Evolutionary conservation across 2,329 filamentous ascomycete species (phyloP).

Genomic region (Monosporascus sp.): DNA sequence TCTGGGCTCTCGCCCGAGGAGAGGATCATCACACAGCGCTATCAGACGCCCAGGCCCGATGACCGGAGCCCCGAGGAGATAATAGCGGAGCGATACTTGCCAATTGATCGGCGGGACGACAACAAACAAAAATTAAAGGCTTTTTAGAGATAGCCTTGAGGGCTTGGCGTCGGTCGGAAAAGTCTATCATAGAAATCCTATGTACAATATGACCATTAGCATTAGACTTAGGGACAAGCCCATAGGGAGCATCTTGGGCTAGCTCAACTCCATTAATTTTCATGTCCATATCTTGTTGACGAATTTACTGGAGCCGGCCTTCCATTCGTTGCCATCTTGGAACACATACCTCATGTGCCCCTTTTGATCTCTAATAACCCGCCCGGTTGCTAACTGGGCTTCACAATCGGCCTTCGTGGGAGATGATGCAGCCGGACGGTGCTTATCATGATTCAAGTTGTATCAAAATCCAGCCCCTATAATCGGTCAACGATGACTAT

Average conservation of each 20-base stretch:
- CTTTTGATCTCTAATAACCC: too few species aligned
- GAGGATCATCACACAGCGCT: constrained; percentile 50
- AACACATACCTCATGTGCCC: too few species aligned
- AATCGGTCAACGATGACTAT: too few species aligned
- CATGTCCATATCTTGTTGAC: not conserved
- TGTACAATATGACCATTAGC: not conserved
- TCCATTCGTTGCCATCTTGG: too few species aligned
- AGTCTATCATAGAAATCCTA: not conserved
- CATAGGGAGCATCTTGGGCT: not conserved
- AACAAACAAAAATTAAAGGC: constrained; percentile 30
- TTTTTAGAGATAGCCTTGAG: constrained; percentile 5
- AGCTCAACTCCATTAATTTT: not conserved
- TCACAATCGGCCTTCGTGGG: too few species aligned
- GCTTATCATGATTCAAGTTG: too few species aligned
- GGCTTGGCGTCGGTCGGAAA: not conserved
- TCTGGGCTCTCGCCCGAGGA: constrained; percentile 44
- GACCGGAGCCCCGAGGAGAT: constrained; percentile 28
- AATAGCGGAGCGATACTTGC: constrained; percentile 26
- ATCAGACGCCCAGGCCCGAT: constrained; percentile 35
- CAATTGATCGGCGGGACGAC: constrained; percentile 34
- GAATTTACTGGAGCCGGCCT: too few species aligned
- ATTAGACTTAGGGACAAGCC: not conserved
- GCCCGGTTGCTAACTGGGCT: too few species aligned
- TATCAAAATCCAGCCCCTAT: too few species aligned
- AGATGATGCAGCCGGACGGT: too few species aligned